phyloP scores from a whole-genome alignment of 352 stramenopile species.

The Pythium graminicola region DNA sequence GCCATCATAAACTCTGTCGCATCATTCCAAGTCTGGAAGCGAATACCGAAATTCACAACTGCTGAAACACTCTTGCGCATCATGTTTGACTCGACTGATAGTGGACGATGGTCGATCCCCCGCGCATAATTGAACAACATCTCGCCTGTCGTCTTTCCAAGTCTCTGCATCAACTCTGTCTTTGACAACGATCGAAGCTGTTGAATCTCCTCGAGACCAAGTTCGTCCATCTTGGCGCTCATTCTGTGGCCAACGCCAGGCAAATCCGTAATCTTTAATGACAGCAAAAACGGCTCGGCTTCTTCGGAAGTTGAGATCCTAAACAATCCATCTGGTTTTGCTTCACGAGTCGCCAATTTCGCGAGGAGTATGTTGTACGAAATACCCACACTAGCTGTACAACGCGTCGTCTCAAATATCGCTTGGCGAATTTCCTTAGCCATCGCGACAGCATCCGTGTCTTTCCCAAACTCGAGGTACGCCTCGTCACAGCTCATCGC shows the following conservation, averaged over 20 bases:
- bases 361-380: constrained; percentile 92
- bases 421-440: constrained; percentile 54
- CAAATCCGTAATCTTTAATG: constrained; percentile 62
- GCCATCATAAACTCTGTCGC: constrained; percentile 78
- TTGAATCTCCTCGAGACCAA: constrained; percentile 51
- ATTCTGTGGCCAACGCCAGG: constrained; percentile 74
- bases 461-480: constrained; percentile 83
- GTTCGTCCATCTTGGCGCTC: constrained; percentile 56
- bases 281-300: constrained; percentile 58
- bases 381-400: constrained; percentile 90
- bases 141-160: constrained; percentile 65
- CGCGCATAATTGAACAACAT: constrained; percentile 73
- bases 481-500: constrained; percentile 95
- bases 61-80: constrained; percentile 86
- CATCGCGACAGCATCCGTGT: constrained; percentile 60
- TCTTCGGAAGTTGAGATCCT: constrained; percentile 37
- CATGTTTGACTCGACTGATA: constrained; percentile 65
- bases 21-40: constrained; percentile 72
- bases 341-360: constrained; percentile 90
- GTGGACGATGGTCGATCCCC: constrained; percentile 59
- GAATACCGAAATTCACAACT: constrained; percentile 91
- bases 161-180: constrained; percentile 39
- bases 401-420: constrained; percentile 80
- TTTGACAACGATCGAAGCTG: constrained; percentile 56
- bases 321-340: constrained; percentile 90